Evolutionary conservation across 2,329 filamentous ascomycete genomes (phyloP).

Genomic region (Ceratocystis cacaofunesta): DNA sequence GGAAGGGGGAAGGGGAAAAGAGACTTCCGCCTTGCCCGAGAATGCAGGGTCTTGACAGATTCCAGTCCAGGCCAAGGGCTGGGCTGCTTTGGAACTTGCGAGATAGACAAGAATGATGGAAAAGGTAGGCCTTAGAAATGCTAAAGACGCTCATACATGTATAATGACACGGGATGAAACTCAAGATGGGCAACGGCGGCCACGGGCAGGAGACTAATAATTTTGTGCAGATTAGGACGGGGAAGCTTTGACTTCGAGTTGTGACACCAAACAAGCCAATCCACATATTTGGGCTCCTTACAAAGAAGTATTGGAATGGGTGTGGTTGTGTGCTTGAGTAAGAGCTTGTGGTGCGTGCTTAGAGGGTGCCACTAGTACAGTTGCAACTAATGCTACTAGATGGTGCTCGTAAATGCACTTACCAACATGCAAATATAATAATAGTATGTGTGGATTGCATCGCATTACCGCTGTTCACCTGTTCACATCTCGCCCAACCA

Average conservation of each 20-base stretch:
- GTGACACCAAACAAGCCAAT: not conserved
- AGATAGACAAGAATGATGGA: not conserved
- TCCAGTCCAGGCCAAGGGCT: not conserved
- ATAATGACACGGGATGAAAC: too few relatives aligned
- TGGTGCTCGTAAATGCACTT: not conserved
- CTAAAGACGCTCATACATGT: not conserved
- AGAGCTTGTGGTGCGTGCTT: too few relatives aligned
- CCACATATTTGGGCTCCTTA: not conserved
- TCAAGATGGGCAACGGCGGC: too few relatives aligned
- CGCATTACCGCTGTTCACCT: not conserved
- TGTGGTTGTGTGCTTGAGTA: too few relatives aligned
- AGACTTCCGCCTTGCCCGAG: conserved; percentile 7
- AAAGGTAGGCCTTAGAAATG: not conserved
- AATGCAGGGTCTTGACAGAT: not conserved
- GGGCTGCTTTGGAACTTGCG: not conserved
- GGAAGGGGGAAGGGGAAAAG: not conserved
- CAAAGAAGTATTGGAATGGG: not conserved
- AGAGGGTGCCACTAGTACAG: too few relatives aligned
- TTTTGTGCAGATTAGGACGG: not conserved
- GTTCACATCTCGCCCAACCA: not conserved
- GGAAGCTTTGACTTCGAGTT: not conserved
- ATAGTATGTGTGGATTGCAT: not conserved
- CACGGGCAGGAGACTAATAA: too few relatives aligned
- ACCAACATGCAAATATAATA: not conserved
- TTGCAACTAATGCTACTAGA: too few relatives aligned